Evolutionary conservation across 257 asterid species (phyloP), one percentile per base, ranked within the genome.

Genomic region (Leonotis leonurus): DNA sequence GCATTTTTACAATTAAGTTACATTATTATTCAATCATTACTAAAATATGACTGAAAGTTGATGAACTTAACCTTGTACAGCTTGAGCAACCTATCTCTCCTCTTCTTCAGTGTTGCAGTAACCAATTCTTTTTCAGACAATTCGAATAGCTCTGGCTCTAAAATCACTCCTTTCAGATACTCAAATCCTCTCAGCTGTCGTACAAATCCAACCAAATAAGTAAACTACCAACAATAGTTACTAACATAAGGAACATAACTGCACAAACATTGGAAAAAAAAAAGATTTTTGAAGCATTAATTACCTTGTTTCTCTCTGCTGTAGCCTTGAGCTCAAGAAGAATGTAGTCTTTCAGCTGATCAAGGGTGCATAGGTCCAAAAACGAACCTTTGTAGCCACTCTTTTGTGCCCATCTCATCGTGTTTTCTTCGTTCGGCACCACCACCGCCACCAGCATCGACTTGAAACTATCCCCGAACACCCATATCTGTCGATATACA

Each of bases 231-330:
- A n/a, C n/a, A n/a, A n/a, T n/a, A n/a, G n/a, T n/a, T n/a, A n/a
- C n/a, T n/a, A n/a, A n/a, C n/a, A n/a, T n/a, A n/a, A n/a, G n/a
- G n/a, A n/a, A n/a, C n/a, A n/a, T n/a, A n/a, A n/a, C n/a, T n/a
- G n/a, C n/a, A n/a, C n/a, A n/a, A 49, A 22, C 9, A 4, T 8
- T 36, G 9, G 16, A 30, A 26, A 1, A 8, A 7, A n/a, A n/a
- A 27, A 60, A 40, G 24, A 3, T 4, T 46, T 54, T 12, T 20
- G 49, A 7, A 37, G 32, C 29, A 24, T 67, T 65, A 33, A 27
- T 33, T n/a, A 89, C 99, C 90, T 89, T 89, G 78, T 92, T 92
- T 78, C 99, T 77, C 70, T 86, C 93, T 13, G 97, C 97, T 20
- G 95, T 81, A 22, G 81, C 55, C 79, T 80, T 81, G 16, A 92